Base-by-base conservation (phyloP, 192 early-diverging fungal genomes). In the Coemansia sp. region DNA sequence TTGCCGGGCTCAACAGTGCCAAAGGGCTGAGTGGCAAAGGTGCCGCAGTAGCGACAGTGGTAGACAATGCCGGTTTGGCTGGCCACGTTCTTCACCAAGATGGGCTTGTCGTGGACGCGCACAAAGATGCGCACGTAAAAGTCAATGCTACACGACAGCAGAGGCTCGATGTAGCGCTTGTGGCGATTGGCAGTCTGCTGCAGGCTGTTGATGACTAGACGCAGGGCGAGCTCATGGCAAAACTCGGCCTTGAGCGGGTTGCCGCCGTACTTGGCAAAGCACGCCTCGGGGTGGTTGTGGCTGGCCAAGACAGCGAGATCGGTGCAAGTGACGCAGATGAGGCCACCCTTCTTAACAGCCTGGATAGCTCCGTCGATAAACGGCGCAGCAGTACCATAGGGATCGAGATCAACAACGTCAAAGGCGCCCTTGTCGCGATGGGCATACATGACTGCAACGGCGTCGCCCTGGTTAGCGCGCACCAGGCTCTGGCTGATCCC, bases 81-180 rank as follows among this genome's bases (percentile, higher is more conserved):
- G 16, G 90, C 88, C 14, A 87, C 81, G 55, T 85, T 84, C 72
- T 98, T 98, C 37, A 89, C 87, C 69, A 89, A 63, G 21, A 83
- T 65, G 1, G 95, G 79, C 20, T 88, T 92, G 34, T 87, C 83
- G 55, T 88, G 85, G 6, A 99, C 93, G 14, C 92, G 87, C 34
- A 99, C 93, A 84, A 99, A 99, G 11, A 99, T 86, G 42, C 97
- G 87, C 23, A 98, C 85, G 73, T 99, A 99, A 69, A 96, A 99
- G 76, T 99, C 97, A 33, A 99, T 99, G 79, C 93, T 95, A 64
- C 91, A 92, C 25, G 92, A 92, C 7, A 94, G 80, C 61, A 99
- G 78, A 12, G 96, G 96, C 26, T 88, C 89, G 66, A 99, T 95
- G 53, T 86, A 86, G 13, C 93, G 87, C 59, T 80, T 86, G 72